Percentiles rank a stretch among this genome's conserved stretches.
These are phyloP conservation scores for Parmelia sp. DNA, from an alignment of 495 filamentous ascomycete species.

Conservation along the genomic window DNA sequence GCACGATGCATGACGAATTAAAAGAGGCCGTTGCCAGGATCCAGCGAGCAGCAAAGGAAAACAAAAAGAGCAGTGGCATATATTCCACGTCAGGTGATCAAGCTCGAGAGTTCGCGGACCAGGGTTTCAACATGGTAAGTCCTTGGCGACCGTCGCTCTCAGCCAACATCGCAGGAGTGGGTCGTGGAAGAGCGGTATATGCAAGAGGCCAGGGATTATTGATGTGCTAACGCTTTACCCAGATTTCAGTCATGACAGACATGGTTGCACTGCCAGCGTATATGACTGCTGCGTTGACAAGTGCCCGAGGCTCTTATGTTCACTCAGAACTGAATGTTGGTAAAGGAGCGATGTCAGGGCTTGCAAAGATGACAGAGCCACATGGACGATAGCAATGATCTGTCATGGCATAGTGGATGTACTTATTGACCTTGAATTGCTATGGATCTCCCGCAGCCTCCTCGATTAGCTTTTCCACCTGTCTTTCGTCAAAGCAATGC, in stretches of 20 bases:
- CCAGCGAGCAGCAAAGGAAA: constrained; percentile 50
- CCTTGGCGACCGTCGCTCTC: not conserved
- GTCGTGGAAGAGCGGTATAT: not conserved
- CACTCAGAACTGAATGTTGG: constrained; percentile 40
- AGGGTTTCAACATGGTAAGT: constrained; percentile 68
- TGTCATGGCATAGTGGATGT: not conserved
- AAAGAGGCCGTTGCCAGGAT: constrained; percentile 58
- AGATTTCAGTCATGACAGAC: constrained; percentile 49
- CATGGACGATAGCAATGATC: constrained; percentile 27
- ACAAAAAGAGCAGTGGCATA: constrained; percentile 66
- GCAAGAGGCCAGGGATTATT: not conserved
- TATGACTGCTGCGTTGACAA: constrained; percentile 35
- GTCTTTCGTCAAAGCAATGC: constrained; percentile 67
- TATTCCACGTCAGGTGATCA: constrained; percentile 61
- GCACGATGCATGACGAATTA: constrained; percentile 57
- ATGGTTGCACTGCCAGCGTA: constrained; percentile 42
- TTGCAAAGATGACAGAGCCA: constrained; percentile 28
- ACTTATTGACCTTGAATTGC: not conserved
- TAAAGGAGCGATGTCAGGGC: constrained; percentile 34
- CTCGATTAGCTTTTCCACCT: constrained; percentile 67
- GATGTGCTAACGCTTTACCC: not conserved
- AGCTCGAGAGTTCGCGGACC: constrained; percentile 55
- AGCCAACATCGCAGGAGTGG: not conserved
- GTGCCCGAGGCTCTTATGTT: constrained; percentile 30
- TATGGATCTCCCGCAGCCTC: constrained; percentile 45